A percentile compares a stretch with the other conserved stretches of the same genome.
These are phyloP conservation scores for Solanum ahanhuiri DNA, from an alignment of 257 asterid genomes.

Conservation along the genomic window DNA sequence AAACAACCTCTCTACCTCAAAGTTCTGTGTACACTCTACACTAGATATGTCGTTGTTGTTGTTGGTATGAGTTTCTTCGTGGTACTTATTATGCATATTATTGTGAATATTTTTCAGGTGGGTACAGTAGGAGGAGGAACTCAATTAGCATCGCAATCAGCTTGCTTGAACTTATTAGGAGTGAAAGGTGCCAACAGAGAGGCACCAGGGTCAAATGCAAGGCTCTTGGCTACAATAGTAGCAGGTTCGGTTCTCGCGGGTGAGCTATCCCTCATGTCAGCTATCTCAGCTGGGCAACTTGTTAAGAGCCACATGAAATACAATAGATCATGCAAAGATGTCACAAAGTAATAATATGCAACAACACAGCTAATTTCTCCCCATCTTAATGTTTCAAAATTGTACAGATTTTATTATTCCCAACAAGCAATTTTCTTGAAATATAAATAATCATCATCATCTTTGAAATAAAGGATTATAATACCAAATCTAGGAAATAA, in stretches of 20 bases:
- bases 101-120: constrained; percentile 17
- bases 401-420: background rate
- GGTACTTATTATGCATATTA: background rate
- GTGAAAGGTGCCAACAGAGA: constrained; percentile 39
- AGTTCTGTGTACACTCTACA: background rate
- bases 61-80: background rate
- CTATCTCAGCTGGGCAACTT: constrained; percentile 40
- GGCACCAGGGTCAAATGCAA: constrained; percentile 28
- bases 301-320: constrained; percentile 45
- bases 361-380: background rate
- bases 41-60: background rate
- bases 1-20: background rate
- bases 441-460: background rate
- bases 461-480: background rate
- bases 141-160: constrained; percentile 40
- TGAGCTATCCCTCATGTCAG: constrained; percentile 41
- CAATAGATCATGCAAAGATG: constrained; percentile 34
- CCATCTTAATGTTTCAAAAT: background rate
- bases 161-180: constrained; percentile 42
- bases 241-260: constrained; percentile 48
- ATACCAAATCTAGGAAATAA: background rate
- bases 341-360: constrained; percentile 4
- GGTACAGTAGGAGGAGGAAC: constrained; percentile 52
- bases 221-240: constrained; percentile 35
- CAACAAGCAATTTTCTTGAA: background rate